Evolutionary conservation across 2,329 filamentous ascomycete species (phyloP), one percentile per base, ranked within the genome.

Genomic region (Colletotrichum sp.): DNA sequence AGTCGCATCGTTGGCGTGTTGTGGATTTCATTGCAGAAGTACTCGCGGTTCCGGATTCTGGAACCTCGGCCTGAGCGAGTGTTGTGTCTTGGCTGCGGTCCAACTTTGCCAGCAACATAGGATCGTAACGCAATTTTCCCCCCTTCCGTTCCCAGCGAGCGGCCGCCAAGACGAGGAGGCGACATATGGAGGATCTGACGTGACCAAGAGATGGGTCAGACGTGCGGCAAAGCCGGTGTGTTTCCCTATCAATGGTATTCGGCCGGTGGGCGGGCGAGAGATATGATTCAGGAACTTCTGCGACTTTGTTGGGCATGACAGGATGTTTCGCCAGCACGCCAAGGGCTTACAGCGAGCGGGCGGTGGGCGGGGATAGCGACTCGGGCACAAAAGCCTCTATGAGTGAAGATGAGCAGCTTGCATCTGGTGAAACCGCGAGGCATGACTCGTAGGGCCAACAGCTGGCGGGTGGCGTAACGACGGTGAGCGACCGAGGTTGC

Each of bases 251-350:
- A 69, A 65, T 39, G 48, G 28, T 30, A 21, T 39, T 73, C 70
- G 57, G 48, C 57, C 70, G 57, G 64, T 21, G 64, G 48, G 70
- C 59, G 73, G 64, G 65, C 43, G 67, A 65, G 57, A 52, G 65
- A 59, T 73, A 68, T 68, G 70, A 73, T 52, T 68, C 73, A 69
- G 64, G 73, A 60, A 73, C 70, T 68, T 75, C 73, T 73, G 73
- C 63, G 39, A 65, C 65, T 36, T 39, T 55, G 64, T 75, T 34
- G 24, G 63, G 57, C 70, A 69, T 75, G 73, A 73, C 70, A 69
- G 52, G 59, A 68, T 68, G 18, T 34, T 52, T 64, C 43, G 43
- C 70, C 34, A 36, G 34, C 59, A 30, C 36, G 64, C 74, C 74
- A 76, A 74, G 74, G 26, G 43, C 34, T 65, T 34, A 34, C 34